These are phyloP conservation scores for Penicillium aurantiogriseum DNA, from an alignment of 2,329 filamentous ascomycete species.

Conservation along the genomic window DNA sequence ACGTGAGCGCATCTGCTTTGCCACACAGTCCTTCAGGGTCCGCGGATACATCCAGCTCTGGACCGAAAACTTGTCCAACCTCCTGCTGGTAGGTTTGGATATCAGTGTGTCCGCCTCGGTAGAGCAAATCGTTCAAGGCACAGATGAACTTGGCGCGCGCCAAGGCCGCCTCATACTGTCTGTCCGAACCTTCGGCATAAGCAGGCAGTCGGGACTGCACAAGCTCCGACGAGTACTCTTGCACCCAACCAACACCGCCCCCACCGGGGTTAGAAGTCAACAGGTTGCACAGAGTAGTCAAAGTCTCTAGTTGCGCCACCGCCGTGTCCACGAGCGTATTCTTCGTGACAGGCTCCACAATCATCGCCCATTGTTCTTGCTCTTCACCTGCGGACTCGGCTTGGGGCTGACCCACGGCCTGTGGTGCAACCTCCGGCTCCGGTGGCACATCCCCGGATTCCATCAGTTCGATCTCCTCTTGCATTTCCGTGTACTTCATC, in stretches of 20 bases:
- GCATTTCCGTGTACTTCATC: constrained; percentile 46
- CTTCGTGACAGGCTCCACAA: constrained; percentile 66
- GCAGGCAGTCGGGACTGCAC: constrained; percentile 53
- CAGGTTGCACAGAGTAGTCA: constrained; percentile 53
- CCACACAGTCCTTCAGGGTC: constrained; percentile 53
- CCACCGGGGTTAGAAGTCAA: constrained; percentile 42
- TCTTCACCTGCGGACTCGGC: constrained; percentile 18
- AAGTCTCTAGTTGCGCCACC: constrained; percentile 60
- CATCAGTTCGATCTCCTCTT: constrained; percentile 44
- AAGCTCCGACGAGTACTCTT: constrained; percentile 55
- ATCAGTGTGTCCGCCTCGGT: constrained; percentile 51
- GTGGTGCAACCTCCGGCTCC: constrained; percentile 8
- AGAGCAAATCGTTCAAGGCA: constrained; percentile 57
- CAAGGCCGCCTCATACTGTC: constrained; percentile 53
- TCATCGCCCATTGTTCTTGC: constrained; percentile 63
- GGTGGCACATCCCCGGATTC: constrained; percentile 25
- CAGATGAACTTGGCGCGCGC: constrained; percentile 57
- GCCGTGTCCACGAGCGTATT: constrained; percentile 66
- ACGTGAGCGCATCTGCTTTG: constrained; percentile 57
- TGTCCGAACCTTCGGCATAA: constrained; percentile 49
- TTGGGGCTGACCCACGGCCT: constrained; percentile 11
- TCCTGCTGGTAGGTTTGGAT: constrained; percentile 53
- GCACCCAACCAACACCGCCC: constrained; percentile 55
- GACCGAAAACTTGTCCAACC: constrained; percentile 42
- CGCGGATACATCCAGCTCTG: constrained; percentile 41